phyloP scores from a whole-genome alignment of 192 early-diverging fungal genomes.

The Spizellomyces sp. region DNA sequence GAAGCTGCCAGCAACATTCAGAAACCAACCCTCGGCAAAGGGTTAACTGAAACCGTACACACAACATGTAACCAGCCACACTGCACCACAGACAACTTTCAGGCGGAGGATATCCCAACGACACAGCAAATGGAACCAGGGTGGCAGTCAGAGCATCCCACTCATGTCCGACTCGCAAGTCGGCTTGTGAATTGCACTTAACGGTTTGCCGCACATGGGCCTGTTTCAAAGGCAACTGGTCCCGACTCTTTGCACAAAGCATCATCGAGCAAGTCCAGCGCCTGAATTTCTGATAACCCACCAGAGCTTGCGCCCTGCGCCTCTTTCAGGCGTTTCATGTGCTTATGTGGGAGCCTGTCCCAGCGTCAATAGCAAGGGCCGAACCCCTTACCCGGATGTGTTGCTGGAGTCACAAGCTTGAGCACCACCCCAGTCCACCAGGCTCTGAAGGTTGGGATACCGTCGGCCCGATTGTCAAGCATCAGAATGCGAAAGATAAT shows the following conservation, averaged over 20 bases:
- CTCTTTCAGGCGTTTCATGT: constrained; percentile 13
- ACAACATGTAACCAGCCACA: too few relatives aligned
- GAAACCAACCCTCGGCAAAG: too few relatives aligned
- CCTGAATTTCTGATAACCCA: constrained; percentile 31
- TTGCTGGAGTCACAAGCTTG: constrained; percentile 43
- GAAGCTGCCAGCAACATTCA: too few relatives aligned
- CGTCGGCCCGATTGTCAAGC: background rate
- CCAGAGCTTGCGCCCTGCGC: constrained; percentile 33
- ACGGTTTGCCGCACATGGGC: constrained; percentile 28
- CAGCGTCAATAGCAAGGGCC: background rate
- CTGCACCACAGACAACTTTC: too few relatives aligned
- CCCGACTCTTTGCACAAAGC: background rate
- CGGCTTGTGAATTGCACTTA: constrained; percentile 40
- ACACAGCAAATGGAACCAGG: background rate
- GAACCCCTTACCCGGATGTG: constrained; percentile 28
- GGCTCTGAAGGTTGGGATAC: background rate
- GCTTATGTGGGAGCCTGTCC: constrained; percentile 43
- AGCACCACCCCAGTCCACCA: constrained; percentile 7
- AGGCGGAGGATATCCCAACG: too few relatives aligned
- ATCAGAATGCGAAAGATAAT: background rate
- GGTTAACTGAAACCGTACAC: too few relatives aligned
- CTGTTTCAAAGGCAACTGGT: constrained; percentile 19
- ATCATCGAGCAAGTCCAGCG: constrained; percentile 21
- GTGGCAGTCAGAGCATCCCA: constrained; percentile 34
- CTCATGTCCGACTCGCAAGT: constrained; percentile 28